Evolutionary conservation across 257 asterid species (phyloP), one percentile per base, ranked within the genome.

Genomic region (Handroanthus guayacan): DNA sequence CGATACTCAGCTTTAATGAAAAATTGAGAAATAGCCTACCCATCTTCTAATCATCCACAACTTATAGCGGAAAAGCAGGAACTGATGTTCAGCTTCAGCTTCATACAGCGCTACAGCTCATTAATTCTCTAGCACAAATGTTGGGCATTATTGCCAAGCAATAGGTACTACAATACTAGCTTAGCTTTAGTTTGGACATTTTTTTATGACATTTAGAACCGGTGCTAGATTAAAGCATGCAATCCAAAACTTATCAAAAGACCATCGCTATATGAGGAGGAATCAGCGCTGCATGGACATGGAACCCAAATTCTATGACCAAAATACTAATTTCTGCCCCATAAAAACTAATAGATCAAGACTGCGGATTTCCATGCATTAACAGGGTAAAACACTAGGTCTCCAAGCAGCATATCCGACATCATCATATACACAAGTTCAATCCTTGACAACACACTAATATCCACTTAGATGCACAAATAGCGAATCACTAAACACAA

Each of bases 11-110:
- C 2, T 58, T 25, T 2, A 10, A 58, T 1, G 4, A 58, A 52
- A 13, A 12, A 11, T 1, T 8, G 34, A 41, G 12, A 14, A 12
- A 56, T 39, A 12, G 63, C 52, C 39, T 11, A 20, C 14, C 14
- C 11, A 55, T 17, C 16, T 7, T 9, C 13, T 54, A 14, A 55
- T 2, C 54, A 34, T 38, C 56, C 20, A 7, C 18, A 45, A 47
- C 36, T 16, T 77, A 60, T 39, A 76, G 69, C 67, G n/a, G 61
- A 31, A 52, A 39, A 17, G 56, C 16, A 48, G 50, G 36, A 64
- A 67, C n/a, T 25, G 31, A 25, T 25, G 31, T 25, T 25, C 31
- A 54, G 43, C 62, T 67, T 57, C 2, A 10, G 5, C 38, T 10
- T 57, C n/a, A 55, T 31, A 47, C 9, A 57, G 25, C 67, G 65